These are phyloP conservation scores for Pseudogymnoascus sp. DNA, from an alignment of 2,329 filamentous ascomycete species.

Conservation along the genomic window DNA sequence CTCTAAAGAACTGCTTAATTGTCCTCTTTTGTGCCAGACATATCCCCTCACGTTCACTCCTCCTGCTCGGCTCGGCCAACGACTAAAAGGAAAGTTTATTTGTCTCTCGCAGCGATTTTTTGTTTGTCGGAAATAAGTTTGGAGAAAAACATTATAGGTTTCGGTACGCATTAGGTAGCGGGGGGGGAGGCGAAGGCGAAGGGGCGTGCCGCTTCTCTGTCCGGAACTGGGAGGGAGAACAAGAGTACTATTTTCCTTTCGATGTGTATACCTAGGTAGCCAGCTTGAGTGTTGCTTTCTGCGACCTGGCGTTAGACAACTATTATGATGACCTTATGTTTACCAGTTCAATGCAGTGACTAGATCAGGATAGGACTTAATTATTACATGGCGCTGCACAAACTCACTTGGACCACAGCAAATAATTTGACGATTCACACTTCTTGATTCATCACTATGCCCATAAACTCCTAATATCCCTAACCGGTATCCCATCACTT, in stretches of 20 bases:
- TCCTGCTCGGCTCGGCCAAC: background rate
- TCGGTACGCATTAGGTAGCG: constrained; percentile 2
- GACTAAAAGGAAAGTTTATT: background rate
- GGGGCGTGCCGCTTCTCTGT: background rate
- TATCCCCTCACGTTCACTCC: background rate
- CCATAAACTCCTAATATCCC: background rate
- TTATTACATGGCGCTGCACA: background rate
- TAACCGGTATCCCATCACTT: background rate
- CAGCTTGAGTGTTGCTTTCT: constrained; percentile 7
- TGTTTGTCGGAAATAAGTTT: background rate
- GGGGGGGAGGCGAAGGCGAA: background rate
- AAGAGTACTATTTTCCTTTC: constrained; percentile 7
- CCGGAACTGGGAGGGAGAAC: background rate
- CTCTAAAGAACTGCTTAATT: constrained; percentile 46
- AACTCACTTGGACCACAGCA: background rate
- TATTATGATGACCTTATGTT: constrained; percentile 6
- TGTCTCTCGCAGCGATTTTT: constrained; percentile 2
- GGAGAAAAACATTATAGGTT: constrained; percentile 3
- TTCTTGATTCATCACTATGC: constrained; percentile 3
- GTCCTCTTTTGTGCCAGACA: background rate
- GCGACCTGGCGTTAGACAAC: constrained; percentile 7
- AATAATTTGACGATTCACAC: constrained; percentile 1
- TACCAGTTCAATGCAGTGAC: background rate
- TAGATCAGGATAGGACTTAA: background rate
- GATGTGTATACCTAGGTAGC: constrained; percentile 7